These are phyloP conservation scores for Psidium guajava DNA, from an alignment of 345 rosid species.

Conservation along the genomic window DNA sequence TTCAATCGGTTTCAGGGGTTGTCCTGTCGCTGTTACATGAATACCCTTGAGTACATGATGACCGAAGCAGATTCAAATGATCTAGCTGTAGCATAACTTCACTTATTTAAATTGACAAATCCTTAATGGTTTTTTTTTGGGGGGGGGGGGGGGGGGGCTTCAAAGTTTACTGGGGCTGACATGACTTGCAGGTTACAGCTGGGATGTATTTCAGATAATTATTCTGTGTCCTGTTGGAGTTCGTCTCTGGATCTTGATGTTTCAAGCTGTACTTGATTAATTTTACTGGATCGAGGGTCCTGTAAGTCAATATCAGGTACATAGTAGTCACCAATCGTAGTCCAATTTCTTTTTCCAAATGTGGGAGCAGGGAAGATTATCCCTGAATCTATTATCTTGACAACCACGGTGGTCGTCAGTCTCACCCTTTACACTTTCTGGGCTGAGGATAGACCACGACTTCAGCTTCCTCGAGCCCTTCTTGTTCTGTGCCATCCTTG, in stretches of 20 bases:
- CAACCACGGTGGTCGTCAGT: slow-evolving; percentile 26
- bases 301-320: background rate
- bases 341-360: background rate
- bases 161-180: too few species aligned
- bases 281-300: background rate
- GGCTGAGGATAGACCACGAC: slow-evolving; percentile 32
- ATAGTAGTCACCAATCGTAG: background rate
- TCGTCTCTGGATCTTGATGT: background rate
- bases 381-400: slow-evolving; percentile 46
- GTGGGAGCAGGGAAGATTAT: slow-evolving; percentile 58
- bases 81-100: background rate
- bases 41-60: background rate
- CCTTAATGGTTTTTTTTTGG: too few species aligned
- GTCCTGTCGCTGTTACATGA: background rate
- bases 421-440: slow-evolving; percentile 40
- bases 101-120: too few species aligned
- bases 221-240: background rate
- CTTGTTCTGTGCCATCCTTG: slow-evolving; percentile 24
- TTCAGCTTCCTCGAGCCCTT: slow-evolving; percentile 39
- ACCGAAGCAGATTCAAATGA: background rate
- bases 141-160: too few species aligned
- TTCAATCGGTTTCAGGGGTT: background rate
- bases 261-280: background rate
- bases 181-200: too few species aligned
- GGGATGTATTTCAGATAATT: background rate